Evolutionary conservation across 257 asterid genomes (phyloP), one percentile per base, ranked within the genome.

Genomic region (Nicotiana tomentosiformis): DNA sequence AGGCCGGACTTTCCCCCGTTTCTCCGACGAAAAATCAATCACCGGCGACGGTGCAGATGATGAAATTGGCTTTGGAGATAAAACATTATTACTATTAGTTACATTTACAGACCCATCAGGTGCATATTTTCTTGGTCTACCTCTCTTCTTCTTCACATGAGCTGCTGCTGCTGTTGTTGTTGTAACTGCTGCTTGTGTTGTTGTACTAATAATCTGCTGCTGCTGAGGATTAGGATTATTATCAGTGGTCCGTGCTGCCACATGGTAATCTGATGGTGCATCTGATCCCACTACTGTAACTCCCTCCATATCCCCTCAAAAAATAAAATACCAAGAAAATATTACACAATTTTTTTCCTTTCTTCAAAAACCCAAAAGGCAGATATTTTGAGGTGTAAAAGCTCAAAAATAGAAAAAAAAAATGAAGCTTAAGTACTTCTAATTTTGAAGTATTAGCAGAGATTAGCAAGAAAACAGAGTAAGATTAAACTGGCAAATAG

Each of bases 261-360:
- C 88, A 61, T 92, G 97, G 95, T 91, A 93, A 68, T 91, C 91
- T 37, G 99, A 91, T 60, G 98, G 96, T 82, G 94, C 98, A 91
- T 95, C 98, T 87, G 99, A 95, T 90, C 95, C 96, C 91, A 95
- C 91, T 84, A 91, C 95, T 62, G 94, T 91, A 53, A 95, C 98
- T 86, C 93, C 86, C 77, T 91, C 98, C 95, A 91, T 94, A 66
- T 67, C 86, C 82, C 57, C 87, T 81, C 57, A 67, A 82, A 80
- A 58, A 30, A 16, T n/a, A 7, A 33, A 12, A 64, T 18, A 81
- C 64, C 55, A 29, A 79, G 58, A 57, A 77, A 83, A n/a, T n/a
- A 39, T 10, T 10, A 3, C 46, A 68, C 23, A 14, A 5, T 2
- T 18, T 39, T 32, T 69, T 77, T n/a, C 76, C 80, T 81, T 55